Base-by-base conservation (phyloP, 1,139 yeast species). In the Nematodospora anomalae region DNA sequence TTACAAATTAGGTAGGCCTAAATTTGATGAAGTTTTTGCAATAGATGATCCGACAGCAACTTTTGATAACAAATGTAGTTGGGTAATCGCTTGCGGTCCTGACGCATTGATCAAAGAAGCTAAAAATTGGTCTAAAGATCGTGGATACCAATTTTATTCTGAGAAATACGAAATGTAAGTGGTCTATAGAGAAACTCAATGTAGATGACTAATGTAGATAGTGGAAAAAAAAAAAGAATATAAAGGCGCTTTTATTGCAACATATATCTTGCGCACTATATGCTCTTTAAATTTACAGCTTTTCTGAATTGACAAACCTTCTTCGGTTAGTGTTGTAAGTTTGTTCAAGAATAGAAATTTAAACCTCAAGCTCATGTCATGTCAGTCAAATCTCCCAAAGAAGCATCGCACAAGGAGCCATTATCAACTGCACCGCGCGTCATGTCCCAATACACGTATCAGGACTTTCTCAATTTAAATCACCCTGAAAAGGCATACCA, bases 61-160 rank as follows among this genome's bases (percentile, higher is more conserved):
- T 3, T 53, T 50, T 2, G 67, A 59, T 30, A 46, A 52, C 13
- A 58, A 57, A 3, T 60, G 63, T 32, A 60, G 61, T 35, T 80
- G 84, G 81, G 63, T 83, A 0, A 59, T 84, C n/a, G 76, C 86
- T 0, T 84, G 94, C 60, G 95, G 95, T 0, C 88, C 90, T 0
- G 59, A 58, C 2, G 48, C 67, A 0, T 58, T 86, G 41, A 75
- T 80, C 13, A 28, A 45, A 2, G 80, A 76, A 15, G 75, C 74
- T n/a, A 47, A 57, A 32, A 36, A 29, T 1, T 70, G 79, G 69
- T 74, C 84, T 0, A 48, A 45, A 2, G 40, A 43, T 1, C 52
- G 62, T 21, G 58, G 60, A 6, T 60, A 72, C 13, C 58, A 65
- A 26, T 71, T 65, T 43, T 62, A 67, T 37, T 63, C 71, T 13